phyloP scores from a whole-genome alignment of 164 flowering plant genomes.

The Sextonia rubra region DNA sequence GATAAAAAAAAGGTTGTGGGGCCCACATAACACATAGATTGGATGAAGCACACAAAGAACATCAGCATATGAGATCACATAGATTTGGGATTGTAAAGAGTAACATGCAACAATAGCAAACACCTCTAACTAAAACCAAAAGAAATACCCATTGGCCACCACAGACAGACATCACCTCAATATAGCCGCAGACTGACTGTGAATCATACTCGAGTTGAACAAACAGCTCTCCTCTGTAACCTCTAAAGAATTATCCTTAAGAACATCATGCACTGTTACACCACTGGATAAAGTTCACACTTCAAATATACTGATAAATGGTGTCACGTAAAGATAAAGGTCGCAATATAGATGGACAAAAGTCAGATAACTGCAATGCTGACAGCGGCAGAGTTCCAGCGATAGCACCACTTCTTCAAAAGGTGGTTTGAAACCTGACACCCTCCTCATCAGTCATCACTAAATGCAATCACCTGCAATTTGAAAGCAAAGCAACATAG shows the following conservation, averaged over 20 bases:
- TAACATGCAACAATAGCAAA: background rate
- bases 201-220: conserved; percentile 73
- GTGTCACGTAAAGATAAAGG: background rate
- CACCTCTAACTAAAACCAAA: background rate
- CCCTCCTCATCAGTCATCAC: conserved; percentile 99
- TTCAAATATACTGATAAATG: conserved; percentile 16
- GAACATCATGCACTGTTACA: conserved; percentile 66
- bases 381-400: conserved; percentile 79
- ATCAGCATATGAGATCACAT: background rate
- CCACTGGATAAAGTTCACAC: conserved; percentile 49
- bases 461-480: conserved; percentile 87
- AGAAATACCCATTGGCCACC: background rate
- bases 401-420: conserved; percentile 89
- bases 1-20: background rate
- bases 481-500: conserved; percentile 2
- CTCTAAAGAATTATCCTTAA: conserved; percentile 50
- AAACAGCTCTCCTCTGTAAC: conserved; percentile 54
- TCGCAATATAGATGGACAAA: conserved; percentile 6
- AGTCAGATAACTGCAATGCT: conserved; percentile 64
- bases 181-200: conserved; percentile 74
- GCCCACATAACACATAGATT: background rate
- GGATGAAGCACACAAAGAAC: background rate
- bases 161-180: conserved; percentile 60
- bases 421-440: conserved; percentile 90
- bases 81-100: background rate